Evolutionary conservation across 768 basidiomycete genomes (phyloP).

Genomic region (Pisolithus tinctorius): DNA sequence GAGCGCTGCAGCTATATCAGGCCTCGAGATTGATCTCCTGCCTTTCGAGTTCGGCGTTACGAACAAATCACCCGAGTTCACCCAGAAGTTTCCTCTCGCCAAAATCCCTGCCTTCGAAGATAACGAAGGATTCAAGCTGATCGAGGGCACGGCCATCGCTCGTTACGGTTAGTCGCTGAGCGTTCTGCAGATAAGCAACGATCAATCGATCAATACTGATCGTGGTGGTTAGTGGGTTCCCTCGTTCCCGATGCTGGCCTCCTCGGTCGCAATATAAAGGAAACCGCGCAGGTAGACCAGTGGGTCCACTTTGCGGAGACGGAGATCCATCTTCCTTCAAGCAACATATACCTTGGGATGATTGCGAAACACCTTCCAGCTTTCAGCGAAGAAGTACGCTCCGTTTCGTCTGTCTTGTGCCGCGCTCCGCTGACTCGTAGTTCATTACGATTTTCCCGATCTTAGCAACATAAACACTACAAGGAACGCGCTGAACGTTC

Average conservation of each 20-base stretch:
- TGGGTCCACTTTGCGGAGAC: slow-evolving; percentile 16
- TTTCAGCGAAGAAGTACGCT: neutral
- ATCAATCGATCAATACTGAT: slow-evolving; percentile 7
- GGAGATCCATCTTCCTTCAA: slow-evolving; percentile 4
- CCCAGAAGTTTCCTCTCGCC: no score
- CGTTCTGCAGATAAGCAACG: slow-evolving; percentile 10
- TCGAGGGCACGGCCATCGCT: no score
- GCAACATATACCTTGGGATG: neutral
- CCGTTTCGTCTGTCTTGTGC: no score
- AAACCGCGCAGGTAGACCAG: slow-evolving; percentile 10
- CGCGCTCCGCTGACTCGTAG: neutral
- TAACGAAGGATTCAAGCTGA: no score
- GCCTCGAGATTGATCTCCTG: slow-evolving; percentile 5
- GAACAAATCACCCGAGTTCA: slow-evolving; percentile 5
- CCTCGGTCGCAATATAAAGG: slow-evolving; percentile 3
- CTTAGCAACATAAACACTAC: neutral
- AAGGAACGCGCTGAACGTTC: neutral
- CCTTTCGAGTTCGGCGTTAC: slow-evolving; percentile 1
- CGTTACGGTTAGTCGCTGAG: slow-evolving; percentile 7
- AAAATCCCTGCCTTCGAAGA: no score
- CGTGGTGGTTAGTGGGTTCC: slow-evolving; percentile 5
- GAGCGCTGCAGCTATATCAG: slow-evolving; percentile 15
- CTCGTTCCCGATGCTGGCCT: slow-evolving; percentile 1
- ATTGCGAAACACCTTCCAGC: neutral
- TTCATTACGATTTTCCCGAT: neutral